A percentile compares a stretch with the other conserved stretches of the same genome.
These are phyloP conservation scores for Helminthosporium solani DNA, from an alignment of 2,329 filamentous ascomycete genomes.

Conservation along the genomic window DNA sequence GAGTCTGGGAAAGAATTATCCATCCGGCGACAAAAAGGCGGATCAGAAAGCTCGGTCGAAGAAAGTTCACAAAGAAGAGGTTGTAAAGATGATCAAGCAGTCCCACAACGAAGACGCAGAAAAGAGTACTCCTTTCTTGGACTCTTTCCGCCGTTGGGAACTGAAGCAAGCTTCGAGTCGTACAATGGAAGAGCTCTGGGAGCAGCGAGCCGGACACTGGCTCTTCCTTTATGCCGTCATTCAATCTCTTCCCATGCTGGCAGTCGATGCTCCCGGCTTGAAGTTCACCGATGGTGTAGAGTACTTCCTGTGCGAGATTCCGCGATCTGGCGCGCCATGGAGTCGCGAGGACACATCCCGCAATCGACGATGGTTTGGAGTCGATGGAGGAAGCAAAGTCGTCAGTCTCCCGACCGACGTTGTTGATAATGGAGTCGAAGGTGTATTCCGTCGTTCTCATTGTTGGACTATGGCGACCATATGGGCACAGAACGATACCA, in stretches of 20 bases:
- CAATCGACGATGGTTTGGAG: conserved; percentile 70
- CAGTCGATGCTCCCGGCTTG: conserved; percentile 71
- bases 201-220: conserved; percentile 76
- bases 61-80: conserved; percentile 76
- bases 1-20: conserved; percentile 64
- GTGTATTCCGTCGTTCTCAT: conserved; percentile 67
- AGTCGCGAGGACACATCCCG: conserved; percentile 59
- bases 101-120: conserved; percentile 78
- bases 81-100: conserved; percentile 72
- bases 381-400: conserved; percentile 64
- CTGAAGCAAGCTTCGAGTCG: conserved; percentile 65
- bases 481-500: conserved; percentile 53
- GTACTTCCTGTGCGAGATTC: conserved; percentile 78
- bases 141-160: conserved; percentile 71
- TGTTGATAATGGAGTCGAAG: conserved; percentile 66
- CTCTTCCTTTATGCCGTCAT: conserved; percentile 77
- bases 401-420: conserved; percentile 64
- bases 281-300: conserved; percentile 71
- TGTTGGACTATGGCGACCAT: conserved; percentile 66
- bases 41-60: conserved; percentile 69
- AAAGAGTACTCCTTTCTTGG: conserved; percentile 61
- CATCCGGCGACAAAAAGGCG: conserved; percentile 68
- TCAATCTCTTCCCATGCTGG: conserved; percentile 74
- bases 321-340: conserved; percentile 73
- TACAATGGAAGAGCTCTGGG: conserved; percentile 65